These are phyloP conservation scores for Phytophthora quininea DNA, from an alignment of 352 stramenopile genomes.

Conservation along the genomic window DNA sequence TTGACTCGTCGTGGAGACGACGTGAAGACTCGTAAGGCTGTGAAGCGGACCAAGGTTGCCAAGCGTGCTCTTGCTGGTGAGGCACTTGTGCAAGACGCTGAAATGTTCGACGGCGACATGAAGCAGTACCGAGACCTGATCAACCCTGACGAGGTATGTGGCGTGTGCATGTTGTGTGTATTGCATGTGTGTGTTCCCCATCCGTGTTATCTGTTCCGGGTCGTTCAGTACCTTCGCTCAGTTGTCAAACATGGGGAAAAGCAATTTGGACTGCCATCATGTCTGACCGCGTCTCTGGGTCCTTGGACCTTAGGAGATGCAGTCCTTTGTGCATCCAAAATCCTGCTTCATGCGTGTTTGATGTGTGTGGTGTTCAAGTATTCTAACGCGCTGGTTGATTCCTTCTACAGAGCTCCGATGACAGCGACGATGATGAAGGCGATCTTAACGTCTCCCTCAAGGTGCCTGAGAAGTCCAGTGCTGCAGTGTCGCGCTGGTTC, in stretches of 20 bases:
- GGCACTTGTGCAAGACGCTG: conserved; percentile 74
- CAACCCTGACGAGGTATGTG: conserved; percentile 84
- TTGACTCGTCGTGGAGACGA: conserved; percentile 76
- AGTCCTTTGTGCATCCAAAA: conserved; percentile 88
- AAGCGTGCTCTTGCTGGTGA: conserved; percentile 85
- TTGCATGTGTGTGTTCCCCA: conserved; percentile 53
- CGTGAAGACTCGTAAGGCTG: conserved; percentile 83
- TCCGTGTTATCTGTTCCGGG: conserved; percentile 93
- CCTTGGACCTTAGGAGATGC: conserved; percentile 33
- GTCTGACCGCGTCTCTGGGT: conserved; percentile 69
- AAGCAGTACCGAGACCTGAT: conserved; percentile 89
- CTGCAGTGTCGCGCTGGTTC: conserved; percentile 84
- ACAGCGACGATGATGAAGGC: conserved; percentile 65
- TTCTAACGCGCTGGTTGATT: conserved; percentile 12
- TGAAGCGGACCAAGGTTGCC: conserved; percentile 86
- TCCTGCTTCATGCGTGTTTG: conserved; percentile 15
- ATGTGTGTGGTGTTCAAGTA: not conserved
- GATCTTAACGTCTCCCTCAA: conserved; percentile 78
- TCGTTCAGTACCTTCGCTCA: conserved; percentile 87
- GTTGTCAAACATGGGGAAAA: conserved; percentile 93
- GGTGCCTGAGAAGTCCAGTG: conserved; percentile 79
- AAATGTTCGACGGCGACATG: conserved; percentile 85
- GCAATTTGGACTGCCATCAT: conserved; percentile 72
- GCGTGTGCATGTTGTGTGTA: conserved; percentile 22
- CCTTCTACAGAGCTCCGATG: conserved; percentile 78